Percentiles rank a stretch among this genome's conserved stretches.
Evolutionary conservation across 163 green algal species (phyloP).

Genomic region (Prototheca cutis): DNA sequence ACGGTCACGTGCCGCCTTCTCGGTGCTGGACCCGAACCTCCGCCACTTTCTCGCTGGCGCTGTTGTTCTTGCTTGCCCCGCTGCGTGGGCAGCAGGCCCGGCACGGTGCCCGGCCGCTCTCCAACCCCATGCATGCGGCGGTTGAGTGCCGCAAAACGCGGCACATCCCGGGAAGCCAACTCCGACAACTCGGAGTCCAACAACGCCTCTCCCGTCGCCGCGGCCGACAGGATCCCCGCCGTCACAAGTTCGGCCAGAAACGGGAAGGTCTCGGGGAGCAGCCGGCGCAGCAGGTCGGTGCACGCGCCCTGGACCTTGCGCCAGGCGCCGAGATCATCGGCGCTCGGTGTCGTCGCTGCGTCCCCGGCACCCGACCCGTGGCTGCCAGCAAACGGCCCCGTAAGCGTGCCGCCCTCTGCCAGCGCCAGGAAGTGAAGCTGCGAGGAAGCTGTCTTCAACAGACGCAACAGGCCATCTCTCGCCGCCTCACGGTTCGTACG

Average conservation of each 20-base stretch:
- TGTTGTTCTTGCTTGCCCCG: background rate
- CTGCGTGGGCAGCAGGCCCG: background rate
- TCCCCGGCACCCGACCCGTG: no score
- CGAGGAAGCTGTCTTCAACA: slow-evolving; percentile 30
- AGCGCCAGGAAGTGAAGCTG: slow-evolving; percentile 2
- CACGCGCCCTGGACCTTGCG: slow-evolving; percentile 30
- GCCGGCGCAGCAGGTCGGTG: slow-evolving; percentile 25
- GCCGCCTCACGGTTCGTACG: slow-evolving; percentile 46
- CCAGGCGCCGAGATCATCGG: no score
- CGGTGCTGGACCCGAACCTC: no score
- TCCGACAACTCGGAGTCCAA: slow-evolving; percentile 46
- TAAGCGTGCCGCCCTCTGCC: background rate
- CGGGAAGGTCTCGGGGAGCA: slow-evolving; percentile 41
- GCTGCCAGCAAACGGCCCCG: no score
- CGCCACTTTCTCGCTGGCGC: no score
- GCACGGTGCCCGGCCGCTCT: background rate
- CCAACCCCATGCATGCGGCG: slow-evolving; percentile 32
- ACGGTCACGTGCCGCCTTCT: no score
- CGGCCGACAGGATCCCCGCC: slow-evolving; percentile 35
- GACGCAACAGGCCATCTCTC: slow-evolving; percentile 39
- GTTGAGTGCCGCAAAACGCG: slow-evolving; percentile 48
- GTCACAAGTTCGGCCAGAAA: slow-evolving; percentile 51
- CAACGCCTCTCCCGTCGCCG: slow-evolving; percentile 41
- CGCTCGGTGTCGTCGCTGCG: no score
- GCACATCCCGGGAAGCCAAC: slow-evolving; percentile 39